Conservation (phyloP, 331 rosid species). For the Stylosanthes scabra region DNA sequence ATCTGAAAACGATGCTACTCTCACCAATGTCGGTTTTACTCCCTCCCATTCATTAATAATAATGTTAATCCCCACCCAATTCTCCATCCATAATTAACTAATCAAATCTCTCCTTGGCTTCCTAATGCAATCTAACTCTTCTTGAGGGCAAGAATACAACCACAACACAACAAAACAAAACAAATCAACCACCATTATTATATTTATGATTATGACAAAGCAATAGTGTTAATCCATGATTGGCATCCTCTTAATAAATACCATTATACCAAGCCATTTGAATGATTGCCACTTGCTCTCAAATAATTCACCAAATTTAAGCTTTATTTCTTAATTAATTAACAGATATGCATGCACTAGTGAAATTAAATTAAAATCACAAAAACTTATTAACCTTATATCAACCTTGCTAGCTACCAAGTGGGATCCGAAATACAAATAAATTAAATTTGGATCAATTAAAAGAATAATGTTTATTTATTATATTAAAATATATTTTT, state of each 20-base stretch:
- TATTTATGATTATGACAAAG: conserved; percentile 24
- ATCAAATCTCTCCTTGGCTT: conserved; percentile 43
- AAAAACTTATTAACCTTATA: too few species aligned
- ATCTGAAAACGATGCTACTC: conserved; percentile 53
- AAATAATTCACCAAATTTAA: conserved; percentile 23
- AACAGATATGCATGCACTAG: not conserved
- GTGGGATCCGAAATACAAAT: too few species aligned
- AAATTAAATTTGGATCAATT: too few species aligned
- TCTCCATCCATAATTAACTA: conserved; percentile 41
- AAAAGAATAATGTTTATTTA: too few species aligned
- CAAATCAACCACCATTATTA: too few species aligned
- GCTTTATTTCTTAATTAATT: conserved; percentile 28
- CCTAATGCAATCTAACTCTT: conserved; percentile 34
- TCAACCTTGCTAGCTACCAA: too few species aligned
- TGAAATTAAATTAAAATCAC: not conserved
- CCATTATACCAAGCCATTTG: conserved; percentile 3
- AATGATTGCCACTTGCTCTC: conserved; percentile 35
- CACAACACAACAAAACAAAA: conserved; percentile 28
- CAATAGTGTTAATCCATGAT: not conserved
- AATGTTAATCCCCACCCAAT: too few species aligned
- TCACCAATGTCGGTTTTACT: conserved; percentile 58
- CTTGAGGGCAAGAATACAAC: conserved; percentile 36
- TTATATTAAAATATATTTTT: too few species aligned
- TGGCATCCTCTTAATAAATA: conserved; percentile 17
- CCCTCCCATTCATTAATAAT: conserved; percentile 59